Evolutionary conservation across 495 filamentous ascomycete species (phyloP).

Genomic region (Aspergillus homomorphus): DNA sequence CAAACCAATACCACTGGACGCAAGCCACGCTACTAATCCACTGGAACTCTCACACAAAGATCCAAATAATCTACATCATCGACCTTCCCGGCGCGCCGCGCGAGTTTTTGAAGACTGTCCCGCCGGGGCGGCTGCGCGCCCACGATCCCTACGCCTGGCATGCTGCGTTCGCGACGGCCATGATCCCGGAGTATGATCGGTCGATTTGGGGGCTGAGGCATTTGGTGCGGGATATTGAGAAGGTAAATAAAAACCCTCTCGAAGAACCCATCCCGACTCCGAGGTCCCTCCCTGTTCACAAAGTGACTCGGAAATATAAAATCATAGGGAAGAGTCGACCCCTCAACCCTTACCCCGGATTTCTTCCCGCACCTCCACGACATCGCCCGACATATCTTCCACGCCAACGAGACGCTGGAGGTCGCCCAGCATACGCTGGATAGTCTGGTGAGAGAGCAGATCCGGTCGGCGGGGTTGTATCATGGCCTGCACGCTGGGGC

Average conservation of each 20-base stretch:
- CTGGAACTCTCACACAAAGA: slow-evolving; percentile 5
- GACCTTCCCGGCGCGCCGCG: not conserved
- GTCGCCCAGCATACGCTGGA: slow-evolving; percentile 35
- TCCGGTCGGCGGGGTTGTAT: slow-evolving; percentile 16
- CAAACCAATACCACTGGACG: slow-evolving; percentile 12
- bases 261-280: too few species aligned
- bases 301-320: too few species aligned
- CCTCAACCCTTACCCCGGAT: not conserved
- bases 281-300: not conserved
- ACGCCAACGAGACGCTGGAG: slow-evolving; percentile 44
- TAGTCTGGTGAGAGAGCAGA: slow-evolving; percentile 32
- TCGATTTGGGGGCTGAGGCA: slow-evolving; percentile 16
- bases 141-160: slow-evolving; percentile 17
- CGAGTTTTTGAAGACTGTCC: not conserved
- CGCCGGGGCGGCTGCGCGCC: not conserved
- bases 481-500: not conserved
- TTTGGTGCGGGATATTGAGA: slow-evolving; percentile 13
- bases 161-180: slow-evolving; percentile 5
- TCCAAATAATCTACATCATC: slow-evolving; percentile 13
- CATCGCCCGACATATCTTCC: slow-evolving; percentile 45
- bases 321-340: slow-evolving; percentile 3
- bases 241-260: slow-evolving; percentile 1
- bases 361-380: slow-evolving; percentile 31
- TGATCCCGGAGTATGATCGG: slow-evolving; percentile 9
- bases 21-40: slow-evolving; percentile 12